Evolutionary conservation across 805 yeast species (phyloP), one percentile per base, ranked within the genome.

Genomic region (Tetrapisispora iriomotensis): DNA sequence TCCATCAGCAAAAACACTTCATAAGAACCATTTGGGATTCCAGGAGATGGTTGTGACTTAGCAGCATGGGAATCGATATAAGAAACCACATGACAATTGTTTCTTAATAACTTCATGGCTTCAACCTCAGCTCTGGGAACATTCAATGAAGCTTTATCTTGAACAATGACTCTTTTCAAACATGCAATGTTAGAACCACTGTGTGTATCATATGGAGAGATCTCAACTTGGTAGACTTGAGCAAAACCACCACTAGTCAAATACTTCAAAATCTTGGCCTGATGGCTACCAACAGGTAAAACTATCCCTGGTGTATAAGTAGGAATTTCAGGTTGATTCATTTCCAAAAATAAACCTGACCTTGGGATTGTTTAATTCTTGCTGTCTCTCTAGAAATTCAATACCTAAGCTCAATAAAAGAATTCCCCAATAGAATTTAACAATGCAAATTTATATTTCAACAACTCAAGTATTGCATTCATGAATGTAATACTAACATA

Each of bases 21-120:
- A 48, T 83, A 83, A 34, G 68, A 68, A 7, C 83, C 85, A 26
- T 58, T 58, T 5, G 67, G 59, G n/a, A 52, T 40, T 7, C 36
- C 36, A 4, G 36, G 36, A 6, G 26, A 6, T 15, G 21, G 28
- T 15, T 62, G 41, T 59, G 82, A 66, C 49, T 94, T 72, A 12
- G 94, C 78, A 8, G 98, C 98, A 64, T 92, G 95, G 2, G 96
- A 85, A 60, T 92, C 98, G 36, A 87, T 82, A 58, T 92, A 92
- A 3, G 85, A 77, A 2, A 92, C 99, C 43, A 92, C 77, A 56
- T 80, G 79, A 29, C 74, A 72, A 45, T 82, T 75, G 3, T 94
- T 94, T 45, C 78, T 69, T 32, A 92, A 68, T 22, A 95, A 69
- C 61, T 85, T 82, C 98, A 92, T 92, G 13, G 96, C 94, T 54